Conservation (phyloP, 805 yeast species). For the Henningerozyma blattae region DNA sequence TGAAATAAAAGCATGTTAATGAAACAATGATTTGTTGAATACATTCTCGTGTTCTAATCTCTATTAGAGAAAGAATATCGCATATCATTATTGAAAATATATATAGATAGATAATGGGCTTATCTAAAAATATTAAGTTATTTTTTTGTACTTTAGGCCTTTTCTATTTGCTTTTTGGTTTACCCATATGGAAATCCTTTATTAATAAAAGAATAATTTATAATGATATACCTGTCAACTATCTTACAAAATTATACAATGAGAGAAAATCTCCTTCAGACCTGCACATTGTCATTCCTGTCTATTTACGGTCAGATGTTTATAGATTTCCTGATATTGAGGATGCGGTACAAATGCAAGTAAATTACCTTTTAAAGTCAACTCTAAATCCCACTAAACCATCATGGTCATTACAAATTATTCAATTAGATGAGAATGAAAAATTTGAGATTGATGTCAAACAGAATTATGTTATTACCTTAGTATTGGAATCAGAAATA, state of each 20-base stretch:
- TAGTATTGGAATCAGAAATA: constrained; percentile 30
- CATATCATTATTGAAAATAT: too few relatives aligned
- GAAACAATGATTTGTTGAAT: too few relatives aligned
- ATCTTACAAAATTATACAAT: background rate
- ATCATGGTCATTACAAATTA: constrained; percentile 25
- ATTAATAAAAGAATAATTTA: too few relatives aligned
- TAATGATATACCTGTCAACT: background rate
- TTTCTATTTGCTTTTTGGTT: background rate
- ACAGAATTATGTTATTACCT: constrained; percentile 24
- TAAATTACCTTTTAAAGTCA: constrained; percentile 17
- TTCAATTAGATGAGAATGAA: constrained; percentile 14
- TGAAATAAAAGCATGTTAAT: too few relatives aligned
- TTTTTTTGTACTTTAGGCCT: background rate
- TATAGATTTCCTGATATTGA: constrained; percentile 4
- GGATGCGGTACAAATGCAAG: constrained; percentile 3
- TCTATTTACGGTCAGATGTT: constrained; percentile 18
- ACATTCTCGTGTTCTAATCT: too few relatives aligned
- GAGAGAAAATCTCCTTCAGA: constrained; percentile 16
- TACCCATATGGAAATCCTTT: too few relatives aligned
- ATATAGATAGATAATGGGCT: too few relatives aligned
- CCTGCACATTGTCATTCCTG: constrained; percentile 31
- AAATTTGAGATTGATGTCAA: constrained; percentile 5
- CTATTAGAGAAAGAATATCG: too few relatives aligned
- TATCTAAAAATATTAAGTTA: too few relatives aligned
- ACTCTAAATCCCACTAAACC: background rate